A percentile compares a stretch with the other conserved stretches of the same genome.
phyloP scores from a whole-genome alignment of 2,329 filamentous ascomycete genomes.

The Daldinia sp. region DNA sequence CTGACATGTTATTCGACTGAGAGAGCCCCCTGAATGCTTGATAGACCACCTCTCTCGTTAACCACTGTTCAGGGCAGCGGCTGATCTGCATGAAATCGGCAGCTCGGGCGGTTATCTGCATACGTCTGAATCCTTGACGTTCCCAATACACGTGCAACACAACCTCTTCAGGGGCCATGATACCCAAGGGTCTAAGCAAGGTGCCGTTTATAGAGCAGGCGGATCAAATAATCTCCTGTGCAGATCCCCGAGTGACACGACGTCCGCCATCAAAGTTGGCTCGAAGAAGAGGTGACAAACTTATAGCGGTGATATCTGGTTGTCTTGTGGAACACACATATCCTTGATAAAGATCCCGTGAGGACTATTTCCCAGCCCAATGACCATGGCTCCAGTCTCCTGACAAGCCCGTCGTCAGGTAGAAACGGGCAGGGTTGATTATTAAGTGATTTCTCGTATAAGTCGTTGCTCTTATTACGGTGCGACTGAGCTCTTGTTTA shows the following conservation, averaged over 20 bases:
- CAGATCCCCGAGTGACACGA: slow-evolving; percentile 44
- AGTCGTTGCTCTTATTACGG: not conserved
- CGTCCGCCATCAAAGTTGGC: slow-evolving; percentile 41
- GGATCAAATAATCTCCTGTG: slow-evolving; percentile 46
- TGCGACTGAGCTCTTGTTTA: not conserved
- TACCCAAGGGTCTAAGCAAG: slow-evolving; percentile 32
- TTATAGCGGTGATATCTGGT: slow-evolving; percentile 29
- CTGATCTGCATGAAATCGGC: slow-evolving; percentile 41
- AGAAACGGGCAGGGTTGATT: not conserved
- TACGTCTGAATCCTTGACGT: slow-evolving; percentile 39
- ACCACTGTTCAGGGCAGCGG: slow-evolving; percentile 19
- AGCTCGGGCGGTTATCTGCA: slow-evolving; percentile 43
- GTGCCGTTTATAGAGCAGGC: slow-evolving; percentile 34
- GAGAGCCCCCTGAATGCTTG: not conserved
- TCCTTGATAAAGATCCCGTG: slow-evolving; percentile 9
- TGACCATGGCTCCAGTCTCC: slow-evolving; percentile 13
- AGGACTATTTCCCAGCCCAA: slow-evolving; percentile 10
- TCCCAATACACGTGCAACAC: slow-evolving; percentile 41
- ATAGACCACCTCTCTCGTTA: not conserved
- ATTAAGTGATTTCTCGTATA: not conserved
- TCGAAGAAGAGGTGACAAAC: slow-evolving; percentile 28
- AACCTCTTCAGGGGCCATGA: slow-evolving; percentile 26
- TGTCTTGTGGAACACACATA: slow-evolving; percentile 17
- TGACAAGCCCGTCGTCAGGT: slow-evolving; percentile 7
- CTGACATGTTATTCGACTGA: not conserved